Evolutionary conservation across 768 basidiomycete genomes (phyloP).

Genomic region (Lanmaoa rubissima): DNA sequence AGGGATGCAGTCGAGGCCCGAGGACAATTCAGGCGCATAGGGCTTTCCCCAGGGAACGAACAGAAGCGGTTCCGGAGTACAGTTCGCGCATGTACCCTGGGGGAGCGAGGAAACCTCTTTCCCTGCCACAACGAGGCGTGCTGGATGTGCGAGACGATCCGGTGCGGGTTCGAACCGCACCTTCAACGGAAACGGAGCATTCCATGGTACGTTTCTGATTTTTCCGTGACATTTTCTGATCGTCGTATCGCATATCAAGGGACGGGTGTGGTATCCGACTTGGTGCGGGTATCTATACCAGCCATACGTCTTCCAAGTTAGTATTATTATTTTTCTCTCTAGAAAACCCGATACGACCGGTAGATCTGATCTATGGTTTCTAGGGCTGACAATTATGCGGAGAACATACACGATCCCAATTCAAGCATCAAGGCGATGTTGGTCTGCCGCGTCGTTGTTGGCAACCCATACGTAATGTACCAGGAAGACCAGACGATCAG

Average conservation of each 20-base stretch:
- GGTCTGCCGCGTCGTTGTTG: conserved; percentile 25
- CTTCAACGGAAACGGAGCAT: conserved; percentile 15
- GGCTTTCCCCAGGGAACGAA: conserved; percentile 18
- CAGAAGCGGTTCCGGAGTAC: conserved; percentile 25
- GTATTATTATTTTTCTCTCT: neutral
- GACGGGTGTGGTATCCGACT: conserved; percentile 20
- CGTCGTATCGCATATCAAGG: neutral
- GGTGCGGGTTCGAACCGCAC: conserved; percentile 20
- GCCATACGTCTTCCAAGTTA: conserved; percentile 23
- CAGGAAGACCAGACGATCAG: conserved; percentile 12
- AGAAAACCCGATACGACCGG: neutral
- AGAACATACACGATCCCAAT: conserved; percentile 5
- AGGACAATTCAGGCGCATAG: neutral
- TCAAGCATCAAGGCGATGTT: conserved; percentile 20
- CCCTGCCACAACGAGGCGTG: conserved; percentile 15
- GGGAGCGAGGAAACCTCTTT: conserved; percentile 18
- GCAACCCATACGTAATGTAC: conserved; percentile 1
- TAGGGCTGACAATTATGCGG: conserved; percentile 22
- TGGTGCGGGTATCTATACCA: conserved; percentile 28
- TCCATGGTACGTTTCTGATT: conserved; percentile 14
- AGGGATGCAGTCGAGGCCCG: conserved; percentile 19
- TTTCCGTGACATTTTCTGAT: conserved; percentile 7
- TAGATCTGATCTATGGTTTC: neutral
- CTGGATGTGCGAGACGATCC: conserved; percentile 22
- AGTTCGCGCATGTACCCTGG: conserved; percentile 21